Evolutionary conservation across 768 basidiomycete genomes (phyloP), one percentile per base, ranked within the genome.

Genomic region (Termitomyces sp.): DNA sequence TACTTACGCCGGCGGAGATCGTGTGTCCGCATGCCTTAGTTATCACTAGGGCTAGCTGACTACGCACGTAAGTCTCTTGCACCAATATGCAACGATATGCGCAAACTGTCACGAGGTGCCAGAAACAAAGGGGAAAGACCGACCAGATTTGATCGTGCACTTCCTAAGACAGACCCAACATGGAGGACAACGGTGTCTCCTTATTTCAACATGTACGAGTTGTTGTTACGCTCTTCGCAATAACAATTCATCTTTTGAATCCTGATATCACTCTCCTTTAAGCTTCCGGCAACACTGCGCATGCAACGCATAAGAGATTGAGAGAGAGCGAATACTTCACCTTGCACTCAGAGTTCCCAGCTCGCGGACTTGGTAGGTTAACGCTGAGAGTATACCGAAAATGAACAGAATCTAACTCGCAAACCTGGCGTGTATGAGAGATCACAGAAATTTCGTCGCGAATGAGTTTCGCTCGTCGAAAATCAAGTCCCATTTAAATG

Each of bases 401-500:
- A 50, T n/a, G 9, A 18, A 5, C 5, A 30, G 28, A 18, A 41
- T 20, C 5, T 3, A 32, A 41, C 3, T 32, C n/a, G n/a, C 1
- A 8, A 2, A 30, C 6, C 43, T 20, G n/a, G 16, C 16, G 13
- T 12, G 14, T 14, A 18, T 28, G 1, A 20, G 4, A n/a, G n/a
- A 41, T n/a, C n/a, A 28, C 1, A 5, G 26, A 16, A 38, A 9
- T 38, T 28, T 26, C 26, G 28, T 28, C 10, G n/a, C 26, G 9
- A 5, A 36, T 26, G 32, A n/a, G 44, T 54, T 41, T 23, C 14
- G 32, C 36, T 48, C 26, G 35, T 59, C 36, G 18, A 54, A 54
- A 49, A 41, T 47, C 58, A 53, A 54, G 36, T 30, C 46, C 58
- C 47, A 28, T 54, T 59, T 59, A 41, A 41, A 48, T 59, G 52